Evolutionary conservation across 805 yeast species (phyloP).

Genomic region (Wickerhamiella occidentalis): DNA sequence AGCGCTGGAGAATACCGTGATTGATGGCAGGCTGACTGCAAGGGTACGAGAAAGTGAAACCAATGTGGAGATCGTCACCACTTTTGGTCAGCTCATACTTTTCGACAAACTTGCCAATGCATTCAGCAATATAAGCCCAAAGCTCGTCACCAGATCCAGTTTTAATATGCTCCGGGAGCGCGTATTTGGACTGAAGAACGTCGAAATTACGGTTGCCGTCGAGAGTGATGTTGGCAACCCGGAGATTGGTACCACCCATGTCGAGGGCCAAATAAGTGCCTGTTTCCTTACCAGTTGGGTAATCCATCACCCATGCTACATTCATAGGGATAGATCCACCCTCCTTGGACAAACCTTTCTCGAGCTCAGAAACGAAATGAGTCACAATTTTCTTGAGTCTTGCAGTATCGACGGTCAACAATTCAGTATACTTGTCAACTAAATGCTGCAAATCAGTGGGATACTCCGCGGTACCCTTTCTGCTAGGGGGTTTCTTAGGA

Average conservation of each 20-base stretch:
- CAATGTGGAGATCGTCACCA: conserved; percentile 54
- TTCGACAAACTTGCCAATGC: conserved; percentile 57
- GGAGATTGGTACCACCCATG: conserved; percentile 92
- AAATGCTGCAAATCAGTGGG: conserved; percentile 51
- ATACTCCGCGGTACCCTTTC: conserved; percentile 57
- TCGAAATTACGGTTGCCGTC: conserved; percentile 77
- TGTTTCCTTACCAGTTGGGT: conserved; percentile 80
- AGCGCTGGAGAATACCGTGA: conserved; percentile 77
- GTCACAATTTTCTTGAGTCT: conserved; percentile 54
- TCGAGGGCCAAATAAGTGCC: conserved; percentile 91
- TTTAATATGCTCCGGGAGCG: conserved; percentile 66
- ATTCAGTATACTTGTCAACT: conserved; percentile 43
- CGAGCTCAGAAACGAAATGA: conserved; percentile 68
- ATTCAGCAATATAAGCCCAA: conserved; percentile 77
- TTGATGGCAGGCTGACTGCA: conserved; percentile 61
- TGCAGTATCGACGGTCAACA: conserved; percentile 50
- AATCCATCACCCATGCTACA: conserved; percentile 92
- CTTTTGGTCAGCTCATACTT: conserved; percentile 55
- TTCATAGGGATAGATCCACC: conserved; percentile 94
- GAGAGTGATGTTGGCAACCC: conserved; percentile 79
- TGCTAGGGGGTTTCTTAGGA: conserved; percentile 69
- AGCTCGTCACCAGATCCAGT: conserved; percentile 63
- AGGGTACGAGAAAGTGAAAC: conserved; percentile 93
- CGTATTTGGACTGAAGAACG: conserved; percentile 74
- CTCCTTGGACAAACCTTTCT: conserved; percentile 50